A percentile compares a stretch with the other conserved stretches of the same genome.
These are phyloP conservation scores for Pontederia crassipes DNA, from an alignment of 176 grass and related monocot species.

Conservation along the genomic window DNA sequence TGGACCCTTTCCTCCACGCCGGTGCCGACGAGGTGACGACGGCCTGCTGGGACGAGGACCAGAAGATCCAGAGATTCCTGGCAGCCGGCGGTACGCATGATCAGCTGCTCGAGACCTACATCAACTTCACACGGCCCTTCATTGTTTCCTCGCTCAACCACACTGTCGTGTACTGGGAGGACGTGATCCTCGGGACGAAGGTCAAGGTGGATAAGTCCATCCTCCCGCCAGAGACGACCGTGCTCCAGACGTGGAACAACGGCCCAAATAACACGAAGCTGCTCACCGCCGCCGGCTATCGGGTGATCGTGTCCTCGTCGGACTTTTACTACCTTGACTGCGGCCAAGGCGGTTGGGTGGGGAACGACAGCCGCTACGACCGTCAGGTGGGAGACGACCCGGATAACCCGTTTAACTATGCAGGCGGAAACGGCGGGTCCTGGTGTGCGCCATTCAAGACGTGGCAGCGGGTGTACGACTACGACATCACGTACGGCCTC, in stretches of 20 bases:
- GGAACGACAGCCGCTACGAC: conserved; percentile 94
- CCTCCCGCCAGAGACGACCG: conserved; percentile 62
- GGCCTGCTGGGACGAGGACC: conserved; percentile 89
- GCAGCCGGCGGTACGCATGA: conserved; percentile 49
- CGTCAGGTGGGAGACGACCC: conserved; percentile 59
- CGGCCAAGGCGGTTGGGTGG: conserved; percentile 76
- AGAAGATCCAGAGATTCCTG: conserved; percentile 39
- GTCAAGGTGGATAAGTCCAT: conserved; percentile 32
- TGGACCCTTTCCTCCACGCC: conserved; percentile 64
- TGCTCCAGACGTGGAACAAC: conserved; percentile 98
- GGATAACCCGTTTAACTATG: conserved; percentile 65
- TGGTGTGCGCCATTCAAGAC: conserved; percentile 95
- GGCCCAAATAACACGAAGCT: conserved; percentile 82
- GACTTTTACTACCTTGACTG: conserved; percentile 98
- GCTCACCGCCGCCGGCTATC: conserved; percentile 62
- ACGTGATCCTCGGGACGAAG: conserved; percentile 58
- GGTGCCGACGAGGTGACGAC: conserved; percentile 85
- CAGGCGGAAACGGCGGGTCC: conserved; percentile 67
- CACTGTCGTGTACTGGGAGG: conserved; percentile 93
- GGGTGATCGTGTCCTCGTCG: conserved; percentile 69
- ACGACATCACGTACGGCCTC: conserved; percentile 84
- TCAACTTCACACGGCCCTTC: conserved; percentile 64
- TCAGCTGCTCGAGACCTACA: conserved; percentile 63
- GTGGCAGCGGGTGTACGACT: conserved; percentile 95
- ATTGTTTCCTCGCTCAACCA: conserved; percentile 64